A percentile compares a stretch with the other conserved stretches of the same genome.
Evolutionary conservation across 164 flowering plant genomes (phyloP).

Genomic region (Tetrastigma voinierianum): DNA sequence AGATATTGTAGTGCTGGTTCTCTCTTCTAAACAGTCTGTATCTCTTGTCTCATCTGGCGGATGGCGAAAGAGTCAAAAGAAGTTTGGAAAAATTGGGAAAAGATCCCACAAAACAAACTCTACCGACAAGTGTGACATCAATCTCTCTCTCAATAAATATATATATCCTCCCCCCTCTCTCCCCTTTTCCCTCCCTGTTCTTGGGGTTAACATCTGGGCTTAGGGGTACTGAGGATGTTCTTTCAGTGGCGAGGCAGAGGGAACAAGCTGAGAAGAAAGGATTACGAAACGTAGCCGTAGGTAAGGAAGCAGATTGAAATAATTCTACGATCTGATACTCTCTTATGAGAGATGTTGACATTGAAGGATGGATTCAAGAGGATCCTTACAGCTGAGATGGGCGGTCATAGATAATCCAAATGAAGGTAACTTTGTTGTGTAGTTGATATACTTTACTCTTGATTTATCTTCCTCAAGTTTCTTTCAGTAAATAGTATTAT

Average conservation of each 20-base stretch:
- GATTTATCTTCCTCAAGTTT: background rate
- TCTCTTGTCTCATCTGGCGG: constrained; percentile 30
- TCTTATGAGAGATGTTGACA: no score
- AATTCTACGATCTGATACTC: constrained; percentile 12
- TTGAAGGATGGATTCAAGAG: no score
- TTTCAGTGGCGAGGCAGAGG: constrained; percentile 98
- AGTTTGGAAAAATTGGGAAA: constrained; percentile 71
- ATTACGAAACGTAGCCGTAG: constrained; percentile 83
- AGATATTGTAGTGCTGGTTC: background rate
- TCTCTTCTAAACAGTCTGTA: background rate
- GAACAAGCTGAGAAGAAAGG: constrained; percentile 98
- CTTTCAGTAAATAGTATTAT: background rate
- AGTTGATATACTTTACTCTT: background rate
- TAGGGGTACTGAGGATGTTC: constrained; percentile 54
- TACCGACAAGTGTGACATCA: constrained; percentile 85
- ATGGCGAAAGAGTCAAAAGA: constrained; percentile 37
- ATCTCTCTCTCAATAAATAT: constrained; percentile 20
- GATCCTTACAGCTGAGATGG: constrained; percentile 99
- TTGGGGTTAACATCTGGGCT: constrained; percentile 34
- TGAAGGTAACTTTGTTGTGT: constrained; percentile 13
- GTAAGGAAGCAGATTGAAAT: constrained; percentile 90
- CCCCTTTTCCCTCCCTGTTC: constrained; percentile 6
- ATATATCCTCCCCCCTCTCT: no score
- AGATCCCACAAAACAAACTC: constrained; percentile 95
- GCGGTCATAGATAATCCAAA: constrained; percentile 93